Conservation (phyloP, 2,329 filamentous ascomycete species). For the Lasiodiplodia sp. region DNA sequence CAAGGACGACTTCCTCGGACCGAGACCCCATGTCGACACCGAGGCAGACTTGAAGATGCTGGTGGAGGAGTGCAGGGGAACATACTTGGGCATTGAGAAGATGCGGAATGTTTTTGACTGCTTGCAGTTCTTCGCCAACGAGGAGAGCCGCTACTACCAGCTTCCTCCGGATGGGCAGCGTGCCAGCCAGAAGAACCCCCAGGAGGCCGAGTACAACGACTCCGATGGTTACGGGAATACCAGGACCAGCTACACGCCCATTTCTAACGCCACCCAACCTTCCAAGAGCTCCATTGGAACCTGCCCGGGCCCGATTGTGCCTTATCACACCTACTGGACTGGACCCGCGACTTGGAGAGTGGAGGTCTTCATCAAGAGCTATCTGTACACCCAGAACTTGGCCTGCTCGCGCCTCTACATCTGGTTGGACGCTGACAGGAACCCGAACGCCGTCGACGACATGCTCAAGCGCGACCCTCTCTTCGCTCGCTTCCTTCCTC, state of each 20-base stretch:
- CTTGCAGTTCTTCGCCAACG: slow-evolving; percentile 58
- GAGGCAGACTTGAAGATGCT: slow-evolving; percentile 61
- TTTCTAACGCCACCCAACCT: slow-evolving; percentile 44
- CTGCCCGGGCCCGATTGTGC: slow-evolving; percentile 63
- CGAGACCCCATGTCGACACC: slow-evolving; percentile 60
- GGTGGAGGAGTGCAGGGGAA: slow-evolving; percentile 61
- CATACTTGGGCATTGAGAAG: slow-evolving; percentile 61
- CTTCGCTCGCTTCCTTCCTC: slow-evolving; percentile 61
- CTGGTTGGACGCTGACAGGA: slow-evolving; percentile 63
- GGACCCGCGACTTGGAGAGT: slow-evolving; percentile 65
- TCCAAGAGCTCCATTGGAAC: slow-evolving; percentile 55
- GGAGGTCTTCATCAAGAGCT: slow-evolving; percentile 64
- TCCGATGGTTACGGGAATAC: slow-evolving; percentile 53
- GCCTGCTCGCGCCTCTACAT: slow-evolving; percentile 62
- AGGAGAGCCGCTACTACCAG: slow-evolving; percentile 59
- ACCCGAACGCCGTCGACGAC: slow-evolving; percentile 58
- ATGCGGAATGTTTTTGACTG: slow-evolving; percentile 63
- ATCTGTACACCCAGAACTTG: slow-evolving; percentile 64
- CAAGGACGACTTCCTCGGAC: slow-evolving; percentile 61
- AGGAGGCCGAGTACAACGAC: slow-evolving; percentile 51
- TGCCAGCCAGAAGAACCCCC: slow-evolving; percentile 52
- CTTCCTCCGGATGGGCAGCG: slow-evolving; percentile 52
- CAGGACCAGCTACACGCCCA: slow-evolving; percentile 46
- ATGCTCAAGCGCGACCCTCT: slow-evolving; percentile 61
- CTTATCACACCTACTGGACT: slow-evolving; percentile 65